A percentile compares a stretch with the other conserved stretches of the same genome.
Evolutionary conservation across 306 rosid genomes (phyloP).

Genomic region (Cicer judaicum): DNA sequence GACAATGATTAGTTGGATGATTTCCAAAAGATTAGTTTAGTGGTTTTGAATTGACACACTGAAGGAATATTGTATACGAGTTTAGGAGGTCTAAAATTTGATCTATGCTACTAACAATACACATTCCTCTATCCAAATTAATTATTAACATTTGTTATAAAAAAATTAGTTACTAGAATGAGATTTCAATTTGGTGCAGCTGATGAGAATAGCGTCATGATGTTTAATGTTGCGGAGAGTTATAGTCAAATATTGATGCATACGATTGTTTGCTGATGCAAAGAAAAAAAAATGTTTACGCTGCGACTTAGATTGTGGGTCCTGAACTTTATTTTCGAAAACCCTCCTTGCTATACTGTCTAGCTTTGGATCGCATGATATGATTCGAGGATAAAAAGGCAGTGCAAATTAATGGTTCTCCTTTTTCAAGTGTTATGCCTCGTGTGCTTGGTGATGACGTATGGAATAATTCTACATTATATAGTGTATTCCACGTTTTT

Average conservation of each 20-base stretch:
- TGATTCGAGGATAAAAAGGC: conserved; percentile 14
- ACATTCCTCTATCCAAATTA: too few relatives aligned
- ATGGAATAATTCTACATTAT: conserved; percentile 6
- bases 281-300: background rate
- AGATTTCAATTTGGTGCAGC: background rate
- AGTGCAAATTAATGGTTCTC: conserved; percentile 17
- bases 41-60: too few relatives aligned
- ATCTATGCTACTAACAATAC: too few relatives aligned
- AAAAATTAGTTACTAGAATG: background rate
- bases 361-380: conserved; percentile 2
- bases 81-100: too few relatives aligned
- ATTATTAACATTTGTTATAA: too few relatives aligned
- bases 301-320: background rate
- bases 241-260: too few relatives aligned
- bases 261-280: background rate
- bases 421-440: conserved; percentile 20
- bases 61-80: too few relatives aligned
- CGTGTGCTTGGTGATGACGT: conserved; percentile 16
- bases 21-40: background rate
- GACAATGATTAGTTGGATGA: background rate
- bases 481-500: conserved; percentile 1
- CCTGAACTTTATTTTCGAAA: background rate
- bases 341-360: background rate
- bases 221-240: too few relatives aligned
- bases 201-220: background rate